These are phyloP conservation scores for Mortierella sp. DNA, from an alignment of 371 early-diverging fungal species.

Conservation along the genomic window DNA sequence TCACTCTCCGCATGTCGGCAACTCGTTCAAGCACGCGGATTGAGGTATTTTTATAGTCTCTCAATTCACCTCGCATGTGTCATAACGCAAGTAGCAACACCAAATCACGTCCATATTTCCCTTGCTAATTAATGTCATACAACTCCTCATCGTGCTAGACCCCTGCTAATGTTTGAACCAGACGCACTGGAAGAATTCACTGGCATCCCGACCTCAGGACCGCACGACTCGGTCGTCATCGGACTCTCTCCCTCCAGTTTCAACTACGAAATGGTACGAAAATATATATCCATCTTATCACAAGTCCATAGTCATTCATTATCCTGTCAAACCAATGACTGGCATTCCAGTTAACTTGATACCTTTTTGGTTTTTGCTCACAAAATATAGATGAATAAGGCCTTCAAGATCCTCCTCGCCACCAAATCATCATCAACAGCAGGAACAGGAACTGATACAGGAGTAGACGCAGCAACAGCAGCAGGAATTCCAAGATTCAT, in stretches of 20 bases:
- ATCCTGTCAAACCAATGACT: not conserved
- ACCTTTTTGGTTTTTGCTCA: not conserved
- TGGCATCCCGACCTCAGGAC: slow-evolving; percentile 66
- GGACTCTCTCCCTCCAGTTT: slow-evolving; percentile 87
- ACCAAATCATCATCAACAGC: slow-evolving; percentile 53
- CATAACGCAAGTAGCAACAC: too few species aligned
- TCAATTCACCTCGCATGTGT: too few species aligned
- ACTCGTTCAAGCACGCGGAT: slow-evolving; percentile 63
- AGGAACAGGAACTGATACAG: not conserved
- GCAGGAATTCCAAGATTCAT: slow-evolving; percentile 58
- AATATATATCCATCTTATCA: not conserved
- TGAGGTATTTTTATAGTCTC: slow-evolving; percentile 55
- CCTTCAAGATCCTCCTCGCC: slow-evolving; percentile 72
- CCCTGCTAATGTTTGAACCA: slow-evolving; percentile 81
- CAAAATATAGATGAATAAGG: slow-evolving; percentile 69
- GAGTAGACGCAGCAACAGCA: not conserved
- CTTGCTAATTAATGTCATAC: not conserved
- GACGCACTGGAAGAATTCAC: slow-evolving; percentile 82
- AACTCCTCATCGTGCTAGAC: slow-evolving; percentile 59
- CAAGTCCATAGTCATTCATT: not conserved
- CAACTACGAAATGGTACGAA: slow-evolving; percentile 73
- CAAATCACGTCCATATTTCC: not conserved
- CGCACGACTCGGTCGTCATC: slow-evolving; percentile 83
- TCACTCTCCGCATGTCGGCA: slow-evolving; percentile 84
- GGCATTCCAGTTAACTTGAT: not conserved